Evolutionary conservation across 202 grass and related monocot species (phyloP), one percentile per base, ranked within the genome.

Genomic region (Hordeum pubiflorum): DNA sequence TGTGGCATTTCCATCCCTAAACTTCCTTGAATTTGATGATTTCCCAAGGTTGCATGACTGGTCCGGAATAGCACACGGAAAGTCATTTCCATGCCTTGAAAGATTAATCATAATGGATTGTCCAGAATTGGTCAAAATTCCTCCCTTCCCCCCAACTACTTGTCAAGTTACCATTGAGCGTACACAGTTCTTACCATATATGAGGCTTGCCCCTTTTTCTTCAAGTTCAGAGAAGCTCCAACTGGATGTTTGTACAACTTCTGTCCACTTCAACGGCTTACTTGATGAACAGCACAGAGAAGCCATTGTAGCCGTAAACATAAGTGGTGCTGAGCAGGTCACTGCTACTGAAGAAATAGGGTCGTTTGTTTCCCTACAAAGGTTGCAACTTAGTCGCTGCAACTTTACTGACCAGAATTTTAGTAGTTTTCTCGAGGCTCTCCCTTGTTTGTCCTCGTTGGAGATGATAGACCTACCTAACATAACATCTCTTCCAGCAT

Each of bases 11-110:
- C 41, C 41, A 44, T 44, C 41, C 12, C 3, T 44, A 44, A 44
- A 44, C 12, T 12, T 44, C 41, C 60, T 87, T 58, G 63, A 80
- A n/a, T 21, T 90, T 76, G 72, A 84, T 37, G 61, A 83, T 54
- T 80, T 90, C 69, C 44, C 71, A 39, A 61, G 10, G 46, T 87
- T 72, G 69, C 84, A 56, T 26, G 59, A 84, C 32, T 90, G 88
- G 88, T 54, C 40, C 71, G 75, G 40, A 48, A n/a, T 40, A 81
- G 37, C 17, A 9, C 59, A 76, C 60, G 40, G 6, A 27, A 23
- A 80, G 8, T n/a, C 55, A 40, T 90, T 87, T 81, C 84, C 88
- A 64, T 68, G 70, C 34, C 88, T 90, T 18, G 15, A 41, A 52
- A 69, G 44, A 29, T 72, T 90, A 58, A 61, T 44, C 65, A 64